Base-by-base conservation (phyloP, 2,329 filamentous ascomycete genomes). In the Ceratocystiopsis minuta region DNA sequence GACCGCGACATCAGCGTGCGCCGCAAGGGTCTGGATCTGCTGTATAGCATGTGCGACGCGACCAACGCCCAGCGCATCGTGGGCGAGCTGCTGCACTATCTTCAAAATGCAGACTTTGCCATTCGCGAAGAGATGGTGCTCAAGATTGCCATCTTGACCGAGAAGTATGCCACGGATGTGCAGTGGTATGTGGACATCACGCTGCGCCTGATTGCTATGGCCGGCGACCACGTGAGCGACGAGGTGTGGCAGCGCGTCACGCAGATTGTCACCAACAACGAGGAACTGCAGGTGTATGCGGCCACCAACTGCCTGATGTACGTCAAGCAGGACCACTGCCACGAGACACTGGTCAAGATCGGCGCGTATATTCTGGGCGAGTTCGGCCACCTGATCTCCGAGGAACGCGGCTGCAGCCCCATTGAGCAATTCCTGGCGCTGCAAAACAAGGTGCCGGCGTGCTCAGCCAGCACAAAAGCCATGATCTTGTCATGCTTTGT, bases 171-270 rank as follows among this genome's bases (percentile, higher is more conserved):
- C 18, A 95, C 87, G 1, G 90, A 98, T 54, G 84, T 94, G 16
- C 88, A 96, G 63, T 98, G 90, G 90, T 98, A 98, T 59, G 92
- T 98, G 48, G 88, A 98, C 56, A 95, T 96, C 51, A 94, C 90
- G 12, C 68, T 98, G 50, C 78, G 88, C 43, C 72, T 98, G 41
- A 87, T 98, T 45, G 86, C 88, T 45, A 87, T 96, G 75, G 90
- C 92, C 3, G 90, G 90, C 50, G 90, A 98, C 54, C 90, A 98
- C 58, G 88, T 98, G 51, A 96, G 88, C 59, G 92, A 98, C 49
- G 90, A 98, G 61, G 90, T 98, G 16, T 98, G 90, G 90, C 90
- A 98, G 58, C 78, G 90, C 52, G 88, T 98, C 43, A 95, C 94
- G 48, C 90, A 98, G 58, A 96, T 98, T 52, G 87, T 96, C 45